Evolutionary conservation across 371 early-diverging fungal species (phyloP).

Genomic region (Aphelidium insulamus): DNA sequence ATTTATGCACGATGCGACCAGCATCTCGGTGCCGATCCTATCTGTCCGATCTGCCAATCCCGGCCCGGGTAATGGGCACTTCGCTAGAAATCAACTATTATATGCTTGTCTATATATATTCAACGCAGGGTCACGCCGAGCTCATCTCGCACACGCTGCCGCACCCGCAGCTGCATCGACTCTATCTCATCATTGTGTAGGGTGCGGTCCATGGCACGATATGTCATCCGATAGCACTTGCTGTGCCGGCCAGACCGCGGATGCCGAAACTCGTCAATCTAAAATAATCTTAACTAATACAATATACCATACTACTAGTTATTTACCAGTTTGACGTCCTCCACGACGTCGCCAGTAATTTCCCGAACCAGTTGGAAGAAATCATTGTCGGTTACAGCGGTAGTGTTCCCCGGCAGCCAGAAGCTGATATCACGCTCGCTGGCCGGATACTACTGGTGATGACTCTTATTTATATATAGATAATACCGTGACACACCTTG

Average conservation of each 20-base stretch:
- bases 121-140: slow-evolving; percentile 58
- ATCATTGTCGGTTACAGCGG: slow-evolving; percentile 38
- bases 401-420: slow-evolving; percentile 31
- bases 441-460: slow-evolving; percentile 8
- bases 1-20: no score
- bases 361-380: slow-evolving; percentile 80
- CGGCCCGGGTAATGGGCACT: no score
- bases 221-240: slow-evolving; percentile 77
- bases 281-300: slow-evolving; percentile 1
- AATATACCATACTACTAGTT: not conserved
- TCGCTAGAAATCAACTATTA: no score
- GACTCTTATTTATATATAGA: slow-evolving; percentile 3
- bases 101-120: slow-evolving; percentile 1
- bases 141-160: slow-evolving; percentile 31
- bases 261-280: slow-evolving; percentile 72
- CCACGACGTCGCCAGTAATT: slow-evolving; percentile 75
- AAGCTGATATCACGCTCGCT: slow-evolving; percentile 89
- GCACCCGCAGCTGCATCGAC: slow-evolving; percentile 54
- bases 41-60: no score
- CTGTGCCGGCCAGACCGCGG: slow-evolving; percentile 60
- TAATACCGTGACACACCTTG: slow-evolving; percentile 16
- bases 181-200: slow-evolving; percentile 87
- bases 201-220: slow-evolving; percentile 74
- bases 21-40: no score
- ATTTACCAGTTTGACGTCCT: slow-evolving; percentile 56